Evolutionary conservation across 257 asterid species (phyloP).

Genomic region (Solanum commersonii): DNA sequence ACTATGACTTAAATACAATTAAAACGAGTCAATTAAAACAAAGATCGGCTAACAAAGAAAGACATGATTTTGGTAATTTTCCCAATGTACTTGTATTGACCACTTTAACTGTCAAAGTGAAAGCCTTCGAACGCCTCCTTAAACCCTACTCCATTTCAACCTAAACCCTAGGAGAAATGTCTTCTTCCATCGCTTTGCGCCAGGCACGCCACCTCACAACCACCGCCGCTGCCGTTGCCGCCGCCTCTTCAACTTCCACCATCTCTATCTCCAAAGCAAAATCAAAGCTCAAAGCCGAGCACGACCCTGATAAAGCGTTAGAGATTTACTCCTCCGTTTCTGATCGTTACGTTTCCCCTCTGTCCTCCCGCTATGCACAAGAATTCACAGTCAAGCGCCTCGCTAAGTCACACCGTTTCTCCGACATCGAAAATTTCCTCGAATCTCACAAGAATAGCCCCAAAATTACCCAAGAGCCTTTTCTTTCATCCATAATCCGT

Average conservation of each 20-base stretch:
- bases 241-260: background rate
- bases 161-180: background rate
- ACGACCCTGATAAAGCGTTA: slow-evolving; percentile 69
- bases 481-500: slow-evolving; percentile 59
- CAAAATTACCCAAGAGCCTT: slow-evolving; percentile 54
- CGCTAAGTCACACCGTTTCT: slow-evolving; percentile 50
- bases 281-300: slow-evolving; percentile 24
- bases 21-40: too few species aligned
- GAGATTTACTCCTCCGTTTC: slow-evolving; percentile 57
- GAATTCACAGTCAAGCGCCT: slow-evolving; percentile 68
- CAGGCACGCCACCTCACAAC: background rate
- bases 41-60: too few species aligned
- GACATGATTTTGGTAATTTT: background rate
- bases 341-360: slow-evolving; percentile 27
- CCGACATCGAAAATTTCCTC: slow-evolving; percentile 55
- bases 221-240: background rate
- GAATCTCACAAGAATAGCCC: slow-evolving; percentile 67
- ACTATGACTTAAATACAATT: background rate
- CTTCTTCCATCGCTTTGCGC: background rate
- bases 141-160: background rate
- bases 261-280: slow-evolving; percentile 46
- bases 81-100: background rate
- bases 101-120: background rate
- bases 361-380: slow-evolving; percentile 59
- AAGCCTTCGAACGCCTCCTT: background rate